Percentiles rank a stretch among this genome's conserved stretches.
Conservation (phyloP, 108 stramenopile species). For the Nitzschia sp. region DNA sequence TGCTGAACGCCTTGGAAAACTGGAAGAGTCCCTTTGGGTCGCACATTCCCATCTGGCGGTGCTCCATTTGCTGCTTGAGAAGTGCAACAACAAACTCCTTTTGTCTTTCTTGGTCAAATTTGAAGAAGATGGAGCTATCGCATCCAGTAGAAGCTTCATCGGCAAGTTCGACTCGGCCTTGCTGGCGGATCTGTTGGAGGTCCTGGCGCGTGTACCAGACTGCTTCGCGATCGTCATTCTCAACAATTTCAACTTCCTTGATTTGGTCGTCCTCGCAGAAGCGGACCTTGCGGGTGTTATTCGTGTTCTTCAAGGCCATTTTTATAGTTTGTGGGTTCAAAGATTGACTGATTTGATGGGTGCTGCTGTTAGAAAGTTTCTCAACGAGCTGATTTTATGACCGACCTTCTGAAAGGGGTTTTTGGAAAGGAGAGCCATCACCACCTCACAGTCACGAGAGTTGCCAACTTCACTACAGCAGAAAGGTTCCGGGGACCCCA, state of each 20-base stretch:
- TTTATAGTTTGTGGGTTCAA: too few relatives aligned
- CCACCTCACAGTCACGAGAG: too few relatives aligned
- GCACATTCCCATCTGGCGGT: slow-evolving; percentile 2
- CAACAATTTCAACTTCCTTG: not conserved
- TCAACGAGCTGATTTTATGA: too few relatives aligned
- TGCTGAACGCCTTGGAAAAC: slow-evolving; percentile 5
- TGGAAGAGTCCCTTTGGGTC: slow-evolving; percentile 13
- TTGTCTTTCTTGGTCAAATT: not conserved
- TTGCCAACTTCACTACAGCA: too few relatives aligned
- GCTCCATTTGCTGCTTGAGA: not conserved
- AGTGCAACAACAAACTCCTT: not conserved
- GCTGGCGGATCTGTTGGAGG: not conserved
- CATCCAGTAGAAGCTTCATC: not conserved
- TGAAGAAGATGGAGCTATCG: not conserved
- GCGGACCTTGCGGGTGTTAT: slow-evolving; percentile 1
- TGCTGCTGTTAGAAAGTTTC: too few relatives aligned
- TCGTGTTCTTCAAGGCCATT: too few relatives aligned
- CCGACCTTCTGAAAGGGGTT: too few relatives aligned
- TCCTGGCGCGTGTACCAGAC: slow-evolving; percentile 2
- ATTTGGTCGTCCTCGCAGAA: not conserved
- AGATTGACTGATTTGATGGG: too few relatives aligned
- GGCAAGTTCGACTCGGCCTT: not conserved
- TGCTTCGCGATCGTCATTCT: not conserved
- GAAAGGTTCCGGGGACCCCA: too few relatives aligned
- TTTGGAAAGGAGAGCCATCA: too few relatives aligned